Conservation (phyloP, 2,329 filamentous ascomycete species). For the Aspergillus sp. region DNA sequence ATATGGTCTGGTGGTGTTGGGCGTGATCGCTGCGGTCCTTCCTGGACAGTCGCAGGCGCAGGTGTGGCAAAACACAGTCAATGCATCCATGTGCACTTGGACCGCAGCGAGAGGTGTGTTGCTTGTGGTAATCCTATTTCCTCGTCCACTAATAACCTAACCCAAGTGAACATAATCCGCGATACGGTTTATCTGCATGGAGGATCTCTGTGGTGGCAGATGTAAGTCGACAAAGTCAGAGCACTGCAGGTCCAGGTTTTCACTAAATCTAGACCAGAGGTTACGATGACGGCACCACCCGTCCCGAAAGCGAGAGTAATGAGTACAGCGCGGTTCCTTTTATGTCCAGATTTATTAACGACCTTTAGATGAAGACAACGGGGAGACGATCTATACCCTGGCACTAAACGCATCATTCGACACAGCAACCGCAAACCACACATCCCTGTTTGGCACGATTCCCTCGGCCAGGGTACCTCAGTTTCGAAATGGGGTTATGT, state of each 20-base stretch:
- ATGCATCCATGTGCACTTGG: conserved; percentile 66
- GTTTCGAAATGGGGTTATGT: conserved; percentile 67
- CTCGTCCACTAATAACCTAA: neutral
- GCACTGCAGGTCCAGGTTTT: neutral
- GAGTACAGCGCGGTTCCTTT: neutral
- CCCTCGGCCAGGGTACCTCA: conserved; percentile 61
- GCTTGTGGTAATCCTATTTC: neutral
- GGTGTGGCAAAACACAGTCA: conserved; percentile 58
- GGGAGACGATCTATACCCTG: conserved; percentile 60
- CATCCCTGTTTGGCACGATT: conserved; percentile 53
- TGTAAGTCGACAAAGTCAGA: conserved; percentile 28
- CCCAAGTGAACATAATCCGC: conserved; percentile 60
- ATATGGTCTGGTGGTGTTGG: neutral
- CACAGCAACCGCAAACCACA: conserved; percentile 55
- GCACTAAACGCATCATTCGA: conserved; percentile 64
- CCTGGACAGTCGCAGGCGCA: conserved; percentile 34
- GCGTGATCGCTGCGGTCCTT: conserved; percentile 14
- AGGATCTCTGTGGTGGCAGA: conserved; percentile 60
- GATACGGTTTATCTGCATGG: conserved; percentile 72
- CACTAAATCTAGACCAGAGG: neutral
- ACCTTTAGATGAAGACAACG: conserved; percentile 34
- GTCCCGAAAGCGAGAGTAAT: neutral
- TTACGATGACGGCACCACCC: neutral
- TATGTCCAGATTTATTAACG: conserved; percentile 37
- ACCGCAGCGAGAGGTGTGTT: conserved; percentile 41